A percentile compares a stretch with the other conserved stretches of the same genome.
These are phyloP conservation scores for Pseudoscleropodium purum DNA, from an alignment of 225 moss, liverwort and hornwort species.

Conservation along the genomic window DNA sequence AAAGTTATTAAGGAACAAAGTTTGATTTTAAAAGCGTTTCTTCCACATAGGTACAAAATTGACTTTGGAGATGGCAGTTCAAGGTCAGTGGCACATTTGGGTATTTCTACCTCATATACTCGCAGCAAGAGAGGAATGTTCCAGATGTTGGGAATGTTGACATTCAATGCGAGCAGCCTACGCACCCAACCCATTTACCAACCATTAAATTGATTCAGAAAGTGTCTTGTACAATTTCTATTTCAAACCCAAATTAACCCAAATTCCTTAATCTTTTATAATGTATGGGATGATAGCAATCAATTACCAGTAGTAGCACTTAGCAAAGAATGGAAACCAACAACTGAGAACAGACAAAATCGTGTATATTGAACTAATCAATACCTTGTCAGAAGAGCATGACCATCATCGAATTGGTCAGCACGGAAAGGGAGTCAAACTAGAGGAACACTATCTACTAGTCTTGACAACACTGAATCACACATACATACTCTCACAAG, in stretches of 20 bases:
- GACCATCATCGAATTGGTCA: background rate
- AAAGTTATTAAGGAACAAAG: too few relatives aligned
- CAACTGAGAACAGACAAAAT: background rate
- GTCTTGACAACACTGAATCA: background rate
- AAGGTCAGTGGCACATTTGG: too few relatives aligned
- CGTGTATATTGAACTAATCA: background rate
- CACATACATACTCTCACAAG: background rate
- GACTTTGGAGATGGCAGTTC: too few relatives aligned
- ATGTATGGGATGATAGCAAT: background rate
- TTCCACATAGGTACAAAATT: too few relatives aligned
- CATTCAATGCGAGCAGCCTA: constrained; percentile 58
- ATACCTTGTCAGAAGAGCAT: background rate
- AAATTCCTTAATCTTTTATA: background rate
- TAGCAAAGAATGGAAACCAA: background rate
- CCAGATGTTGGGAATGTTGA: constrained; percentile 88
- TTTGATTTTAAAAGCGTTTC: too few relatives aligned
- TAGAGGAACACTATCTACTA: background rate
- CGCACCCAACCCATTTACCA: constrained; percentile 1
- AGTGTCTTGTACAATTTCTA: background rate
- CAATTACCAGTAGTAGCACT: background rate
- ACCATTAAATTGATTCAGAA: background rate
- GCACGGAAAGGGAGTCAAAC: background rate
- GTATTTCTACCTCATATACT: constrained; percentile 48
- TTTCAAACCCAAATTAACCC: background rate
- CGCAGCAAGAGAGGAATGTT: constrained; percentile 76